These are phyloP conservation scores for Leishmania braziliensis DNA, from an alignment of 208 protist species.

Conservation along the genomic window DNA sequence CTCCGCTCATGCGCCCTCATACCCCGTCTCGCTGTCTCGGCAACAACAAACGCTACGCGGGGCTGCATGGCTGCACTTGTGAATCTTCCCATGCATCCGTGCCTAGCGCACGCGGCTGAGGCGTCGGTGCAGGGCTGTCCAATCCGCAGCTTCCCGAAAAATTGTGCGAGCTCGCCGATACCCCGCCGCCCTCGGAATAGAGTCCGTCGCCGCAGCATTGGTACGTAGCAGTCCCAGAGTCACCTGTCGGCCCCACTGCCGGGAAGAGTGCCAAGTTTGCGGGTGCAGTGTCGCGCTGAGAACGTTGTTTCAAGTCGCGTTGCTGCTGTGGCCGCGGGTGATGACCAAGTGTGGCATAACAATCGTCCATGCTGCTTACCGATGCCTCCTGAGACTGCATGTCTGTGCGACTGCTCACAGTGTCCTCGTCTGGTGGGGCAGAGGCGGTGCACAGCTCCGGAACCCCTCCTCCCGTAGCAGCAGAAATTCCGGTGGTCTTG, in stretches of 20 bases:
- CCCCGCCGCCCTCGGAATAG: constrained; percentile 17
- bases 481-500: background rate
- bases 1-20: background rate
- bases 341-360: background rate
- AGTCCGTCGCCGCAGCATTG: constrained; percentile 3
- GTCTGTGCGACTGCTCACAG: constrained; percentile 9
- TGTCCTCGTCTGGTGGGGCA: constrained; percentile 24
- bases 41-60: background rate
- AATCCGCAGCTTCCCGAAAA: constrained; percentile 20
- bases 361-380: background rate
- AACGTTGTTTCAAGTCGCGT: background rate
- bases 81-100: constrained; percentile 10
- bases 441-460: background rate
- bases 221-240: too few relatives aligned
- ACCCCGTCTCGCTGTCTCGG: background rate
- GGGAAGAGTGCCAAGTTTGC: background rate
- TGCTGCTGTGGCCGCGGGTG: background rate
- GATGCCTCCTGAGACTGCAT: constrained; percentile 2
- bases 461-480: background rate
- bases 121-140: constrained; percentile 23
- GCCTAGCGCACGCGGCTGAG: constrained; percentile 6
- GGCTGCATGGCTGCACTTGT: constrained; percentile 8
- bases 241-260: background rate
- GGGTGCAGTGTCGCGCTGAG: background rate
- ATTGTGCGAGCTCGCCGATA: constrained; percentile 18